Evolutionary conservation across 768 basidiomycete species (phyloP), one percentile per base, ranked within the genome.

Genomic region (Postia placenta): DNA sequence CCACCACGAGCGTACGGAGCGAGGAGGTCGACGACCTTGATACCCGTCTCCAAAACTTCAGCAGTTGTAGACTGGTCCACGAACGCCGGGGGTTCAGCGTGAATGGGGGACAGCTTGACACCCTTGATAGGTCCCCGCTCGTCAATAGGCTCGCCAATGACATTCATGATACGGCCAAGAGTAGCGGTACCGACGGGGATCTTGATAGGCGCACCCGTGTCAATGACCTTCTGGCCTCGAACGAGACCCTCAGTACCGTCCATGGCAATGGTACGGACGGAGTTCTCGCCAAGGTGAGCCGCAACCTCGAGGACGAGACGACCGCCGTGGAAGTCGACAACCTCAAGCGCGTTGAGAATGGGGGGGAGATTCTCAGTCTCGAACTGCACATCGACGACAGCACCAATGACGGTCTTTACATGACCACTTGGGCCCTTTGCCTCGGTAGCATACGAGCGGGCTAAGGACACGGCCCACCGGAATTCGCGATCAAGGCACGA

Each of bases 161-260:
- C 96, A 73, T 98, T 99, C 92, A 99, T 98, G 80, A 99, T 99
- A 65, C 96, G 92, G 43, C 96, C 96, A 51, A 99, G 85, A 49
- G 91, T 94, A 50, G 80, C 91, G 53, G 81, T 81, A 56, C 96
- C 96, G 64, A 99, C 96, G 59, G 96, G 96, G 55, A 99, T 91
- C 72, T 79, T 78, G 72, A 99, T 99, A 70, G 96, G 96, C 44
- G 85, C 76, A 67, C 96, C 96, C 33, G 95, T 96, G 73, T 98
- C 96, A 64, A 96, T 65, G 64, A 98, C 96, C 75, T 85, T 92
- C 70, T 94, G 89, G 43, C 96, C 96, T 73, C 96, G 93, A 58
- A 99, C 94, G 64, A 99, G 90, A 89, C 96, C 96, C 73, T 96
- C 96, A 46, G 96, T 99, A 85, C 95, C 94, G 67, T 97, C 96